Percentiles rank a stretch among this genome's conserved stretches.
phyloP scores from a whole-genome alignment of 352 stramenopile species.

The Globisporangium carolinianum region DNA sequence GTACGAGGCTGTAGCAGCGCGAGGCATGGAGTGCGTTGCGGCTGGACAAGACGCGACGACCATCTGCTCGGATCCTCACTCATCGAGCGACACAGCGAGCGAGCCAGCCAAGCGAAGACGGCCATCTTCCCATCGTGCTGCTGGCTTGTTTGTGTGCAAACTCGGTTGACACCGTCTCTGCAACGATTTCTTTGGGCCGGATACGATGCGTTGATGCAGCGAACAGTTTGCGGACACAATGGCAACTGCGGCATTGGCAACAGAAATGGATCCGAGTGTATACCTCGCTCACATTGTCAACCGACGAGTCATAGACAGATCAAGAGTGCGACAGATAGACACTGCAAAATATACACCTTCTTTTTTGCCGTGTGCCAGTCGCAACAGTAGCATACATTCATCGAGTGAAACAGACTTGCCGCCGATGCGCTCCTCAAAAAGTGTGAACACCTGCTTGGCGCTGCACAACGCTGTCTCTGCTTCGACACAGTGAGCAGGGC shows the following conservation, averaged over 20 bases:
- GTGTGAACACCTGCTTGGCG: not conserved
- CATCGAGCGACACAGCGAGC: not conserved
- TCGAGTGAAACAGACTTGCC: not conserved
- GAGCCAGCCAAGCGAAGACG: not conserved
- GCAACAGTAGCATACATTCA: not conserved
- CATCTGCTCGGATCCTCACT: slow-evolving; percentile 3
- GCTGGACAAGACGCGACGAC: not conserved
- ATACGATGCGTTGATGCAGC: not conserved
- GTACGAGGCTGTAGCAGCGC: not conserved
- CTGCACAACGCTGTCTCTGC: not conserved
- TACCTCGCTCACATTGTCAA: too few species aligned
- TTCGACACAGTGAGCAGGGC: not conserved
- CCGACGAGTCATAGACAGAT: not conserved
- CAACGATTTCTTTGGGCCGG: not conserved
- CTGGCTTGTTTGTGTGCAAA: too few species aligned
- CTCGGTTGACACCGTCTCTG: not conserved
- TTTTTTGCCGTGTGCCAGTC: not conserved
- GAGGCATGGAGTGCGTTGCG: not conserved
- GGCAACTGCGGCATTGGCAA: not conserved
- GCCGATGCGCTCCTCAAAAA: not conserved
- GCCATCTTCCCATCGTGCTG: not conserved
- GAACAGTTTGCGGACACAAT: not conserved
- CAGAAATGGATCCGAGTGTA: not conserved
- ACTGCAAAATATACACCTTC: not conserved
- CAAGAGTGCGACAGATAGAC: not conserved